Base-by-base conservation (phyloP, 352 stramenopile species). In the Globisporangium cylindrosporum region DNA sequence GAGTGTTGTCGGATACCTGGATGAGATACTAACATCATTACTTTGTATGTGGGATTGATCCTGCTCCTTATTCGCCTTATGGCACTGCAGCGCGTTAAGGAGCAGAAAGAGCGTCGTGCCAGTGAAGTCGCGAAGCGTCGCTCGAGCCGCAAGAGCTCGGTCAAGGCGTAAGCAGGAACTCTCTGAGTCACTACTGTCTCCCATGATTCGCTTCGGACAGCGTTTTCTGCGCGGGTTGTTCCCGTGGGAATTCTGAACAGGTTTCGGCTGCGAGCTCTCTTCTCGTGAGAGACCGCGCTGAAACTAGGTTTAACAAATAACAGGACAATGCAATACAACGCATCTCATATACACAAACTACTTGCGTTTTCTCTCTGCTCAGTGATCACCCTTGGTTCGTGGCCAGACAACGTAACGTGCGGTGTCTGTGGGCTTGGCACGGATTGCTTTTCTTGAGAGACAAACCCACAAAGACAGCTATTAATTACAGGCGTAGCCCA, bases 91-190 rank as follows among this genome's bases (percentile, higher is more conserved):
- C 89, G 97, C 84, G 84, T 99, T 81, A 98, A 98, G 81, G 97
- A 99, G 88, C 92, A 98, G 86, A 98, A 98, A 89, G 97, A 99
- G 82, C 93, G 95, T 81, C 90, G 96, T 89, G 92, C 96, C 81
- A 99, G 94, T 75, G 93, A 98, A 73, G 96, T 99, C 77, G 97
- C 93, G 77, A 99, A 99, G 95, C 95, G 97, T 86, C 92, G 97
- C 82, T 98, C 93, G 81, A 99, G 96, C 76, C 95, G 97, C 82
- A 92, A 98, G 96, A 86, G 65, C 90, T 92, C 91, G 80, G 85
- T 95, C 61, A 96, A 98, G 83, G 86, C 90, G 62, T 93, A 94
- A 91, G 77, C 82, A 62, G 32, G 61, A 58, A 27, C 32, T 58
- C 29, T 62, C 54, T 62, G 54, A 57, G 27, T 62, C 64, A 63